Evolutionary conservation across 495 filamentous ascomycete genomes (phyloP).

Genomic region (Neurospora sp.): DNA sequence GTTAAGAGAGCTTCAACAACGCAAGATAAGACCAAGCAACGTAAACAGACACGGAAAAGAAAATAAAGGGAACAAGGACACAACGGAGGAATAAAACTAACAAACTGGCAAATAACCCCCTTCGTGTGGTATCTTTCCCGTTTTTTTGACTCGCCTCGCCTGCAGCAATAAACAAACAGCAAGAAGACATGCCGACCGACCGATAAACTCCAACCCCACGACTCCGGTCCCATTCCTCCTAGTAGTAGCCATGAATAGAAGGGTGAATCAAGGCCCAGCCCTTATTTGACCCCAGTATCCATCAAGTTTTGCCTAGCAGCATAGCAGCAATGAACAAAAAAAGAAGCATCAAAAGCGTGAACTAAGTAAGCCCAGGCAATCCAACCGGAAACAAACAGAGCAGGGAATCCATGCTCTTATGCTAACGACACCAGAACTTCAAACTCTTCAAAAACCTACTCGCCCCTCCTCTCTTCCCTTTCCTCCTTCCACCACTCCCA

Average conservation of each 20-base stretch:
- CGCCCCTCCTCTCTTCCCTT: slow-evolving; percentile 19
- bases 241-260: background rate
- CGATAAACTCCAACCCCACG: background rate
- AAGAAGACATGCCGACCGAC: background rate
- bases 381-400: background rate
- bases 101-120: background rate
- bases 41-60: background rate
- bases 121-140: background rate
- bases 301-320: background rate
- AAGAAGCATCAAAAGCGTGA: background rate
- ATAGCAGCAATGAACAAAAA: background rate
- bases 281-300: background rate
- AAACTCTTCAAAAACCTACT: slow-evolving; percentile 38
- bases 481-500: slow-evolving; percentile 9
- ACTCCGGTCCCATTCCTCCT: background rate
- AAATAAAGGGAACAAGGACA: background rate
- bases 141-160: background rate
- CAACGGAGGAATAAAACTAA: background rate
- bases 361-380: background rate
- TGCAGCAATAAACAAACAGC: background rate
- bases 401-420: background rate
- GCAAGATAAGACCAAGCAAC: background rate
- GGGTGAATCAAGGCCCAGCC: background rate
- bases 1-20: background rate
- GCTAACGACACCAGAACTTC: slow-evolving; percentile 25